phyloP scores from a whole-genome alignment of 2,329 filamentous ascomycete species.

The Hypoxylon sp. region DNA sequence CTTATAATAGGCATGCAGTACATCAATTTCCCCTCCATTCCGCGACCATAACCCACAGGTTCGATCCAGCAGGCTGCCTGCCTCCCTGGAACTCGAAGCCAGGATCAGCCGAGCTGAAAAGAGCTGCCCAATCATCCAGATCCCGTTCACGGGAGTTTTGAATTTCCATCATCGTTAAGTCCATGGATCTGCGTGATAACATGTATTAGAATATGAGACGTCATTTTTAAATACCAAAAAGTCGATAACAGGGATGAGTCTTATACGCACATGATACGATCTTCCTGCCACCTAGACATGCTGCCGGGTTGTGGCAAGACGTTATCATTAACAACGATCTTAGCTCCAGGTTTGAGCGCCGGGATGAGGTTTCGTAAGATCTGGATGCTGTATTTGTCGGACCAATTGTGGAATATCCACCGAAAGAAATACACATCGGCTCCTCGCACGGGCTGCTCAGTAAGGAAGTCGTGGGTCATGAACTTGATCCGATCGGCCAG shows the following conservation, averaged over 20 bases:
- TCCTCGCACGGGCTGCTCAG: constrained; percentile 56
- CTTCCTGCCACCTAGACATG: constrained; percentile 26
- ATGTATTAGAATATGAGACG: neutral
- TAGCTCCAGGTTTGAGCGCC: constrained; percentile 57
- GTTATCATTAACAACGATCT: constrained; percentile 49
- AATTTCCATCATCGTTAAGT: neutral
- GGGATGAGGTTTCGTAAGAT: constrained; percentile 57
- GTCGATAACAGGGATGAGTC: too few relatives aligned
- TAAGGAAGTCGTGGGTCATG: constrained; percentile 60
- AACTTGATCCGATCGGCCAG: constrained; percentile 40
- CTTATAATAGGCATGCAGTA: neutral
- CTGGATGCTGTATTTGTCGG: constrained; percentile 55
- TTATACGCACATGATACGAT: constrained; percentile 27
- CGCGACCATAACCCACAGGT: neutral
- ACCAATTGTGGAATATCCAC: constrained; percentile 63
- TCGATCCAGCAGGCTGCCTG: neutral
- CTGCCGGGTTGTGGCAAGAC: constrained; percentile 23
- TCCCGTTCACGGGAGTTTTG: neutral
- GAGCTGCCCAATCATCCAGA: neutral
- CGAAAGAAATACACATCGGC: constrained; percentile 62
- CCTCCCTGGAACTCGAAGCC: neutral
- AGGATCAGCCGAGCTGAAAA: neutral
- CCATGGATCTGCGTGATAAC: neutral
- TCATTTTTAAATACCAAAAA: too few relatives aligned
- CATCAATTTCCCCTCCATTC: neutral